A percentile compares a stretch with the other conserved stretches of the same genome.
These are phyloP conservation scores for Backusella tarrabulga DNA, from an alignment of 192 early-diverging fungal genomes.

Conservation along the genomic window DNA sequence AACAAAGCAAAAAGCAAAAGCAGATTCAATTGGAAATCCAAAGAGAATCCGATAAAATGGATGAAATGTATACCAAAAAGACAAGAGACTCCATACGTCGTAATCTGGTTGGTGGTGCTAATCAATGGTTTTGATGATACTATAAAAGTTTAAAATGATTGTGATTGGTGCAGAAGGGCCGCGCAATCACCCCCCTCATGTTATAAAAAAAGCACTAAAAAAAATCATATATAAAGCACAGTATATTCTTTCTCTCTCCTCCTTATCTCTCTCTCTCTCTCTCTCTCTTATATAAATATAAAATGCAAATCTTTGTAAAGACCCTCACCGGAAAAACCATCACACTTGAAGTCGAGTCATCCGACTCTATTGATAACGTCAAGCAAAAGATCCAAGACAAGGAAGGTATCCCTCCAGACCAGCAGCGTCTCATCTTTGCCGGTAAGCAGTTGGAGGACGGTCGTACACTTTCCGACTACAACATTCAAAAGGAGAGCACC, in stretches of 20 bases:
- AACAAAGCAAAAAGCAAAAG: background rate
- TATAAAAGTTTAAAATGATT: background rate
- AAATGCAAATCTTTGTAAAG: constrained; percentile 75
- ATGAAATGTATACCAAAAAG: constrained; percentile 28
- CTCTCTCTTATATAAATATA: constrained; percentile 11
- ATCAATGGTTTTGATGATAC: constrained; percentile 11
- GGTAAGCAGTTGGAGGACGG: constrained; percentile 77
- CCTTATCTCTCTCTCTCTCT: background rate
- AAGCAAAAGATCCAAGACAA: constrained; percentile 96
- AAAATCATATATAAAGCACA: background rate
- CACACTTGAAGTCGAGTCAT: constrained; percentile 85
- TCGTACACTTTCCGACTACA: constrained; percentile 64
- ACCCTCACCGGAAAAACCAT: constrained; percentile 96
- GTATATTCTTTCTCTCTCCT: background rate
- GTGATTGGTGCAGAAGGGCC: background rate
- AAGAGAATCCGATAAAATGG: constrained; percentile 25
- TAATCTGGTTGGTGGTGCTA: constrained; percentile 26
- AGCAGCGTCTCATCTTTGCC: constrained; percentile 74
- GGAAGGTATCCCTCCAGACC: constrained; percentile 87
- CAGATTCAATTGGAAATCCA: background rate
- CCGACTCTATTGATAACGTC: constrained; percentile 76
- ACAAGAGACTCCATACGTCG: constrained; percentile 29
- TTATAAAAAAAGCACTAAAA: background rate
- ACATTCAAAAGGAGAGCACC: constrained; percentile 69
- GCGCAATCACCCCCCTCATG: background rate